Evolutionary conservation across 495 filamentous ascomycete genomes (phyloP), one percentile per base, ranked within the genome.

Genomic region (Penicillium lagena): DNA sequence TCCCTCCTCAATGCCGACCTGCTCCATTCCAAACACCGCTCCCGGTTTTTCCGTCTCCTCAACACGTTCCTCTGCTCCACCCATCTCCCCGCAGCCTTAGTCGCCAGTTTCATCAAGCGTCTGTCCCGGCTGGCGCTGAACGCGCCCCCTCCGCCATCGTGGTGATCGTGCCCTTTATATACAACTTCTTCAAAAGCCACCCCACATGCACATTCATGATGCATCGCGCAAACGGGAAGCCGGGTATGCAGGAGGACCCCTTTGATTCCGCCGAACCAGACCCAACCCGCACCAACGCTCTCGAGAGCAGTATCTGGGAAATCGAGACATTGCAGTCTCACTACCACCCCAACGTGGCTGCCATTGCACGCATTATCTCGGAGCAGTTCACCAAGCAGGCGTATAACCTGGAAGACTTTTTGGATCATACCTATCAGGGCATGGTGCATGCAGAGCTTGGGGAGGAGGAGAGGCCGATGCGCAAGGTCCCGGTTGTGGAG

Each of bases 321-420:
- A 77, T 97, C 31, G 83, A 90, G 44, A 85, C 83, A 42, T 70
- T 96, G 38, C 88, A 93, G 66, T 81, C 80, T 4, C 94, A 99
- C 67, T 97, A 93, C 67, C 94, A 99, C 61, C 94, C 94, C 31
- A 97, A 96, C 59, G 90, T 99, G 31, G 90, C 91, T 2, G 90
- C 90, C 5, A 83, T 97, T 46, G 87, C 89, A 22, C 90, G 86
- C 64, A 95, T 99, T 45, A 82, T 99, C 45, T 86, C 86, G 17
- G 89, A 99, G 71, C 93, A 96, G 65, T 99, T 97, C 64, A 97
- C 90, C 4, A 99, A 97, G 71, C 84, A 89, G 62, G 71, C 80
- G 9, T 99, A 96, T 64, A 87, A 84, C 50, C 55, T 95, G 12
- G 94, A 99, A 56, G 94, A 99, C 55, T 99, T 99, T 66, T 67